Conservation (phyloP, 1,139 yeast species). For the Diutina ranongensis region DNA sequence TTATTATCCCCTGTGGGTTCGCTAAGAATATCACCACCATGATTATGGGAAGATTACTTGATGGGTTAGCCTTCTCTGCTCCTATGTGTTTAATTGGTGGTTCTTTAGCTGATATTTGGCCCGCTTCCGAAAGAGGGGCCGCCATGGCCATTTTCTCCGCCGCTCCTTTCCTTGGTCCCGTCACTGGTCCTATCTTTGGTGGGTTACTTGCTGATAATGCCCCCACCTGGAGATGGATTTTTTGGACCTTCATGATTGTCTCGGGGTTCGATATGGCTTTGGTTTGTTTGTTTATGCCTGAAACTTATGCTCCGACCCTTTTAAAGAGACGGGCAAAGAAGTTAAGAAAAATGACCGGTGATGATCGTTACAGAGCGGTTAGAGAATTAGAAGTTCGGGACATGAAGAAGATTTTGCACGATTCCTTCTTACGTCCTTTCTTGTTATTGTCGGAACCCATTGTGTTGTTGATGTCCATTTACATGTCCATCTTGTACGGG, state of each 20-base stretch:
- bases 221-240: conserved; percentile 68
- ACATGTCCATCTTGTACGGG: conserved; percentile 52
- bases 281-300: conserved; percentile 28
- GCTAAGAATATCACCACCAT: conserved; percentile 66
- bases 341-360: conserved; percentile 43
- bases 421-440: conserved; percentile 44
- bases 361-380: conserved; percentile 36
- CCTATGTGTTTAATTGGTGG: conserved; percentile 80
- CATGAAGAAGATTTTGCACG: conserved; percentile 29
- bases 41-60: conserved; percentile 52
- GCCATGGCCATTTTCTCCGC: conserved; percentile 11
- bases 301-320: conserved; percentile 48
- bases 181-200: conserved; percentile 38
- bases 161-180: conserved; percentile 12
- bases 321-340: conserved; percentile 3
- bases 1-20: conserved; percentile 61
- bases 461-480: conserved; percentile 44
- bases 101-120: conserved; percentile 64
- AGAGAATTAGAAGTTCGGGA: conserved; percentile 34
- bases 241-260: conserved; percentile 53
- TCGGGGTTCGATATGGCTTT: conserved; percentile 37
- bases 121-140: conserved; percentile 27
- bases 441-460: conserved; percentile 37
- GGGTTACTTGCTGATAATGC: conserved; percentile 57
- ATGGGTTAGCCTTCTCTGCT: conserved; percentile 62